phyloP scores from a whole-genome alignment of 371 early-diverging fungal species.

The Blastocladiella emersonii region DNA sequence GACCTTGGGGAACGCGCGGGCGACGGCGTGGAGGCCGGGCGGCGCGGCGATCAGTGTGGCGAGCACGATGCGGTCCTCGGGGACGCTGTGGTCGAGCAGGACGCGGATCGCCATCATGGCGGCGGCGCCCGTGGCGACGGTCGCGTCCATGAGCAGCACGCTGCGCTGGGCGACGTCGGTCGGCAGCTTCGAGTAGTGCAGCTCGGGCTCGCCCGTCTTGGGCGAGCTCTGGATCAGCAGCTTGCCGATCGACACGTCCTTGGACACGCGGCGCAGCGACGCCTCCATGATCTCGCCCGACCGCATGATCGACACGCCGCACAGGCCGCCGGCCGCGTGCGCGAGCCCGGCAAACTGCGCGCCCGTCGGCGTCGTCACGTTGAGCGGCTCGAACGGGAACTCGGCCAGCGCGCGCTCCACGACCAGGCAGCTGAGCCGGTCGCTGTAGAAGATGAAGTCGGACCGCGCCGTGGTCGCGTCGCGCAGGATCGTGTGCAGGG shows the following conservation, averaged over 20 bases:
- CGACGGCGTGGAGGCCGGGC: conserved; percentile 54
- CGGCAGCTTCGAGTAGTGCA: conserved; percentile 67
- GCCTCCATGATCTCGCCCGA: conserved; percentile 82
- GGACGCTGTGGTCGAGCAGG: conserved; percentile 71
- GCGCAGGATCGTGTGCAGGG: conserved; percentile 73
- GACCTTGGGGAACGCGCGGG: conserved; percentile 67
- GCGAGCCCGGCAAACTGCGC: conserved; percentile 38
- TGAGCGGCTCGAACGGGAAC: conserved; percentile 32
- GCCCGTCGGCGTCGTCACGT: conserved; percentile 49
- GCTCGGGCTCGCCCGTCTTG: conserved; percentile 61
- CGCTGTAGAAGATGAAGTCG: conserved; percentile 82
- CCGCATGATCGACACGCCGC: conserved; percentile 74
- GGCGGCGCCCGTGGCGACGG: conserved; percentile 74
- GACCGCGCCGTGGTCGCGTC: conserved; percentile 43
- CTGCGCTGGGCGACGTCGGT: conserved; percentile 35
- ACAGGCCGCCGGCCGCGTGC: conserved; percentile 34
- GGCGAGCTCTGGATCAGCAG: conserved; percentile 74
- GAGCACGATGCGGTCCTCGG: conserved; percentile 70
- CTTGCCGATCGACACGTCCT: conserved; percentile 69
- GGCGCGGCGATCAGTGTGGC: conserved; percentile 61
- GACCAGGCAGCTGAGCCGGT: conserved; percentile 65
- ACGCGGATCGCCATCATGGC: conserved; percentile 87
- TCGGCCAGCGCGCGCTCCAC: conserved; percentile 60
- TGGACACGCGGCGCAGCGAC: conserved; percentile 61
- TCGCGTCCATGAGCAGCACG: conserved; percentile 63